Percentiles rank a stretch among this genome's conserved stretches.
Evolutionary conservation across 345 rosid genomes (phyloP).

Genomic region (Populus nigra): DNA sequence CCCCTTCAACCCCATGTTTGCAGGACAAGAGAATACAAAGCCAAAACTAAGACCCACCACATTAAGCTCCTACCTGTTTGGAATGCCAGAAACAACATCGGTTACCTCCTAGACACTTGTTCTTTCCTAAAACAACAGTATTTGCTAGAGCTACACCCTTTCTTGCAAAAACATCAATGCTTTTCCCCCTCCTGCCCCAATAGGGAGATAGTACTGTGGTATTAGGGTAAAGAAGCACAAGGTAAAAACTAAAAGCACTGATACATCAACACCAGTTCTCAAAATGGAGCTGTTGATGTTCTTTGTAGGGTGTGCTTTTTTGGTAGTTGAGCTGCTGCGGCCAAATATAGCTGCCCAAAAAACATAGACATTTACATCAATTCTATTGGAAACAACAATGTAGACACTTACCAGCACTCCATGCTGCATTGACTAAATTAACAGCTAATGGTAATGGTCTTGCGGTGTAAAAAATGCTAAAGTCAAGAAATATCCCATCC

Average conservation of each 20-base stretch:
- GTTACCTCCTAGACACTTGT: neutral
- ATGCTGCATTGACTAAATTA: too few relatives aligned
- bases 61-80: slow-evolving; percentile 24
- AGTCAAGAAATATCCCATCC: neutral
- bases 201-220: too few relatives aligned
- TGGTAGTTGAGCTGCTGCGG: slow-evolving; percentile 45
- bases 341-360: slow-evolving; percentile 42
- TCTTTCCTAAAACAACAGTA: slow-evolving; percentile 5
- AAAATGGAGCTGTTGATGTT: slow-evolving; percentile 76
- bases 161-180: neutral
- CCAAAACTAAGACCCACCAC: slow-evolving; percentile 20
- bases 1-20: neutral
- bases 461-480: too few relatives aligned
- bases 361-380: neutral
- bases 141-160: slow-evolving; percentile 20
- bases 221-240: too few relatives aligned
- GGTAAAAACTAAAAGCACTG: neutral
- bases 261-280: slow-evolving; percentile 27
- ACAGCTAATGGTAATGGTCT: too few relatives aligned
- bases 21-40: neutral
- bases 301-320: slow-evolving; percentile 47
- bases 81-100: slow-evolving; percentile 1
- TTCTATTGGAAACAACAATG: too few relatives aligned
- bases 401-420: too few relatives aligned
- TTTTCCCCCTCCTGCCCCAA: too few relatives aligned